Percentiles rank a stretch among this genome's conserved stretches.
These are phyloP conservation scores for Fusarium albidum DNA, from an alignment of 2,329 filamentous ascomycete species.

Conservation along the genomic window DNA sequence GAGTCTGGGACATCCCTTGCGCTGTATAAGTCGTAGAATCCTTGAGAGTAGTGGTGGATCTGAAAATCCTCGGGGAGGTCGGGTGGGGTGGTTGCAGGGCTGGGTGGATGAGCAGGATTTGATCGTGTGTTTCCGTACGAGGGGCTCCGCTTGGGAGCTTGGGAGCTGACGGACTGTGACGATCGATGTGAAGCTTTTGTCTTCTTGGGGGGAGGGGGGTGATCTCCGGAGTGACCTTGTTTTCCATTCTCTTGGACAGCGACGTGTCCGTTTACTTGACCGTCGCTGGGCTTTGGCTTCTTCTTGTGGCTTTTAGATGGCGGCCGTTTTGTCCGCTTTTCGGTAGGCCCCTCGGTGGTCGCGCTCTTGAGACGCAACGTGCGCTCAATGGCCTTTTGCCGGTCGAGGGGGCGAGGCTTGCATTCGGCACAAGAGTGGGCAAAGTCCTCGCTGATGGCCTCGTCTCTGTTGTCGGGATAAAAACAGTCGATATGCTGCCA, in stretches of 20 bases:
- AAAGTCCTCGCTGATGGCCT: conserved; percentile 75
- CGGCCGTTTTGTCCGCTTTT: conserved; percentile 78
- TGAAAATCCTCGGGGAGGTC: conserved; percentile 69
- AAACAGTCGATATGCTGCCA: conserved; percentile 99
- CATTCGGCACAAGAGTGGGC: conserved; percentile 92
- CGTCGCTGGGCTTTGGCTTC: conserved; percentile 76
- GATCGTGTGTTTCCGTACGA: conserved; percentile 69
- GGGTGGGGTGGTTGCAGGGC: conserved; percentile 79
- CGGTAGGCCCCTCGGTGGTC: conserved; percentile 55
- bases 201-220: conserved; percentile 74
- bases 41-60: conserved; percentile 74
- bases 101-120: conserved; percentile 69
- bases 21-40: conserved; percentile 79
- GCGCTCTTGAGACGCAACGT: conserved; percentile 65
- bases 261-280: conserved; percentile 73
- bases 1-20: conserved; percentile 66
- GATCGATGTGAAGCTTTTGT: conserved; percentile 82
- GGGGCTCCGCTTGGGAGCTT: conserved; percentile 70
- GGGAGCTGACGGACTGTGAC: conserved; percentile 78
- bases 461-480: conserved; percentile 77
- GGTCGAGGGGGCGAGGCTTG: conserved; percentile 78
- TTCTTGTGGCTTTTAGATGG: conserved; percentile 87
- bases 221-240: conserved; percentile 54
- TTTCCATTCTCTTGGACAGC: conserved; percentile 65
- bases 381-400: conserved; percentile 76